Base-by-base conservation (phyloP, 257 asterid species). In the Nicotiana undulata region DNA sequence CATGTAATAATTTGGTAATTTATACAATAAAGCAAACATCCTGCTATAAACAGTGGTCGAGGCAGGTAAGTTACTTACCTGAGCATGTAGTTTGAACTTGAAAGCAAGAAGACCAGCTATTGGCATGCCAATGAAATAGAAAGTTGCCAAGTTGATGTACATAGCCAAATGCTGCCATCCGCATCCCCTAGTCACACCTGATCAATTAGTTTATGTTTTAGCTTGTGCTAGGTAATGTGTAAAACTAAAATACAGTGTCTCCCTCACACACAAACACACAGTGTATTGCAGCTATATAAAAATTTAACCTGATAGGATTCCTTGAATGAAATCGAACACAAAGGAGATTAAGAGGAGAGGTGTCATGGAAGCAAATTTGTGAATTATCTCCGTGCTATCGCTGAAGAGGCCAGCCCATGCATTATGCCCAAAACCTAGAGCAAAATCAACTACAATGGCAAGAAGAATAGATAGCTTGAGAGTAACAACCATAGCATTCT, bases 171-270 rank as follows among this genome's bases (percentile, higher is more conserved):
- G 91, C 87, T 93, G 97, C 93, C 91, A 89, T 37, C 97, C 98
- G 24, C 96, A 89, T 5, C 98, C 98, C 83, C 98, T 88, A 0
- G 91, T 89, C 24, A 90, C 97, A 70, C 98, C 98, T 95, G 83
- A 15, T 74, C 7, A n/a, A 18, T 20, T 2, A 28, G 22, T 31
- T 70, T 44, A 13, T 18, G 37, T 58, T 18, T 11, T 22, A 28
- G 51, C 10, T 3, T 4, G 16, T 6, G 15, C 29, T 52, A 26
- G 10, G 3, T 4, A 29, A 29, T 29, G 32, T 29, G 32, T 29
- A 29, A 29, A 29, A 29, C 32, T 29, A 29, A 29, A 29, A 29
- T 29, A 29, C 3, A 29, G 3, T 29, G 32, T 29, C n/a, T n/a
- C n/a, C n/a, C n/a, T n/a, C n/a, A n/a, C n/a, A n/a, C n/a, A n/a